A percentile compares a stretch with the other conserved stretches of the same genome.
These are phyloP conservation scores for Erythrobasidium yunnanense DNA, from an alignment of 768 basidiomycete species.

Conservation along the genomic window DNA sequence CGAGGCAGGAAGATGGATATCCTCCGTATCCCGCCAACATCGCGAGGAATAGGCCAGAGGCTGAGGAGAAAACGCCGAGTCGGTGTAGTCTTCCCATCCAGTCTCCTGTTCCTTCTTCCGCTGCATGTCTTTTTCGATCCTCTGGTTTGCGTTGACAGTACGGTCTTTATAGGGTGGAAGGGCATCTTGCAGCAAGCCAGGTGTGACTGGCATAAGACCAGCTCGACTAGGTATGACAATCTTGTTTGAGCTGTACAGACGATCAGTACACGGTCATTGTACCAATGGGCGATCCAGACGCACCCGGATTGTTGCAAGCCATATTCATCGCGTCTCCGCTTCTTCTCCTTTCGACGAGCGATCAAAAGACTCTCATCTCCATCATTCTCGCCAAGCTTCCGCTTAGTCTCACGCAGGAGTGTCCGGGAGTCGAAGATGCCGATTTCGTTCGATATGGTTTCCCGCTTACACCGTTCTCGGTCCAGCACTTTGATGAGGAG, in stretches of 20 bases:
- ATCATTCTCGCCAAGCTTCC: conserved; percentile 48
- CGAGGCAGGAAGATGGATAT: conserved; percentile 44
- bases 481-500: conserved; percentile 58
- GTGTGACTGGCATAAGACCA: conserved; percentile 31
- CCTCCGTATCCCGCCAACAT: conserved; percentile 42
- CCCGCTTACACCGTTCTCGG: conserved; percentile 68
- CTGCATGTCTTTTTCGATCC: conserved; percentile 54
- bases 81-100: conserved; percentile 76
- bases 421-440: conserved; percentile 69
- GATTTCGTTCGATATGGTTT: conserved; percentile 51
- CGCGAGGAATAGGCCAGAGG: conserved; percentile 49
- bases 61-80: conserved; percentile 65
- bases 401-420: conserved; percentile 65
- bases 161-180: conserved; percentile 48
- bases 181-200: conserved; percentile 40
- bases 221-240: conserved; percentile 44
- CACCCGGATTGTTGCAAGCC: neutral
- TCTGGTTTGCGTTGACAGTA: conserved; percentile 50
- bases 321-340: conserved; percentile 31
- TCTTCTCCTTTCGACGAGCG: conserved; percentile 35
- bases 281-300: neutral
- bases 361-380: conserved; percentile 43
- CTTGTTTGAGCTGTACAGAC: conserved; percentile 16
- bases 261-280: neutral
- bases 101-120: conserved; percentile 63